Conservation (phyloP, 257 asterid genomes). For the Schizonepeta tenuifolia region DNA sequence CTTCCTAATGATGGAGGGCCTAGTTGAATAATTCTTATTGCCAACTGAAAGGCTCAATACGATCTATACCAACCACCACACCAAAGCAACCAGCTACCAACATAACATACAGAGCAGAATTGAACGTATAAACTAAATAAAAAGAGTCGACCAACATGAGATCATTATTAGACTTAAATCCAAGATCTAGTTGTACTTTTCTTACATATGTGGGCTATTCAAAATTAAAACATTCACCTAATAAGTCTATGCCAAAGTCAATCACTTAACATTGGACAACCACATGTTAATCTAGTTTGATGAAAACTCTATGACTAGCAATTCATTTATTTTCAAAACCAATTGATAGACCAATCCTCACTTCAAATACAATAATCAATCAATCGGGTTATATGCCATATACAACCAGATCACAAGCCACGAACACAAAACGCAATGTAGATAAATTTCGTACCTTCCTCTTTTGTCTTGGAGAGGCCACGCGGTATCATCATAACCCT, state of each 20-base stretch:
- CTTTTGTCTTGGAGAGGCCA: constrained; percentile 88
- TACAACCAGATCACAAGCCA: constrained; percentile 5
- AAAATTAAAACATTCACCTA: constrained; percentile 8
- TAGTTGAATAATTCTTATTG: background rate
- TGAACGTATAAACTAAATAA: too few relatives aligned
- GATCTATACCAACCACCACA: background rate
- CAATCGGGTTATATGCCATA: background rate
- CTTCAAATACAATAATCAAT: background rate
- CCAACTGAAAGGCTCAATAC: background rate
- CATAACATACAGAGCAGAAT: background rate
- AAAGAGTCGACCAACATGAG: constrained; percentile 1
- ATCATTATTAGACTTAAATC: too few relatives aligned
- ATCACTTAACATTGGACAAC: background rate
- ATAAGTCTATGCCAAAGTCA: background rate
- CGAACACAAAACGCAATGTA: background rate
- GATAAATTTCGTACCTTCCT: constrained; percentile 61
- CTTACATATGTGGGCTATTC: background rate
- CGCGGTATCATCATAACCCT: constrained; percentile 74
- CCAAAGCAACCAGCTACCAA: background rate
- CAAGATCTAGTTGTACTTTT: constrained; percentile 16
- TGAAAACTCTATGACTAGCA: background rate
- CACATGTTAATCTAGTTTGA: background rate
- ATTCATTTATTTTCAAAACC: background rate
- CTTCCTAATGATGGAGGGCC: constrained; percentile 1
- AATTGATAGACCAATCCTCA: background rate